A percentile compares a stretch with the other conserved stretches of the same genome.
Conservation (phyloP, 768 basidiomycete genomes). For the Gelatoporia subvermispora region DNA sequence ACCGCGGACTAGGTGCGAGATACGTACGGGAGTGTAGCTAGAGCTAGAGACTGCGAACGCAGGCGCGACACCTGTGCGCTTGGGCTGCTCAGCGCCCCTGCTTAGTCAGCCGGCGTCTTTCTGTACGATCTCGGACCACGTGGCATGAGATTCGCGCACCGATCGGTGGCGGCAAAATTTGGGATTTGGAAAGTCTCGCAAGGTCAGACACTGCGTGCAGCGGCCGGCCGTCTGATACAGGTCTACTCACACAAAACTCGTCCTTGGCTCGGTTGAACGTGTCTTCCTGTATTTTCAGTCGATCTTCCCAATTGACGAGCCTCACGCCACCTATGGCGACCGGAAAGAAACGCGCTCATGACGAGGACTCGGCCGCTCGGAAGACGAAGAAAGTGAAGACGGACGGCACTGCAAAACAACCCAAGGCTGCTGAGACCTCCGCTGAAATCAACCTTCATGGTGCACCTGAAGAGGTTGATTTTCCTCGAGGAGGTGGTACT, state of each 20-base stretch:
- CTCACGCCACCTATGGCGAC: constrained; percentile 33
- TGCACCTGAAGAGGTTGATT: constrained; percentile 74
- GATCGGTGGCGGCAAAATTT: constrained; percentile 16
- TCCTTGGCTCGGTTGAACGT: not conserved
- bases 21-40: not conserved
- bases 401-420: constrained; percentile 25
- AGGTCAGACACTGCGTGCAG: not conserved
- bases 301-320: not conserved
- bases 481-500: constrained; percentile 93
- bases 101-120: constrained; percentile 10
- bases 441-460: constrained; percentile 28
- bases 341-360: constrained; percentile 57
- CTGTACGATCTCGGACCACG: not conserved
- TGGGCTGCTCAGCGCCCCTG: not conserved
- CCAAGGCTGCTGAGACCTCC: constrained; percentile 21
- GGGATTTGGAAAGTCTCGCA: constrained; percentile 3
- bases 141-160: too few species aligned
- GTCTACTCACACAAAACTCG: not conserved
- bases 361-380: constrained; percentile 41
- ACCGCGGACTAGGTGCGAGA: not conserved
- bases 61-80: too few species aligned
- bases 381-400: constrained; percentile 63
- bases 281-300: not conserved
- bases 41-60: too few species aligned
- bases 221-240: not conserved